A percentile compares a stretch with the other conserved stretches of the same genome.
phyloP scores from a whole-genome alignment of 2,329 filamentous ascomycete genomes.

The Endoconidiophora laricicola region DNA sequence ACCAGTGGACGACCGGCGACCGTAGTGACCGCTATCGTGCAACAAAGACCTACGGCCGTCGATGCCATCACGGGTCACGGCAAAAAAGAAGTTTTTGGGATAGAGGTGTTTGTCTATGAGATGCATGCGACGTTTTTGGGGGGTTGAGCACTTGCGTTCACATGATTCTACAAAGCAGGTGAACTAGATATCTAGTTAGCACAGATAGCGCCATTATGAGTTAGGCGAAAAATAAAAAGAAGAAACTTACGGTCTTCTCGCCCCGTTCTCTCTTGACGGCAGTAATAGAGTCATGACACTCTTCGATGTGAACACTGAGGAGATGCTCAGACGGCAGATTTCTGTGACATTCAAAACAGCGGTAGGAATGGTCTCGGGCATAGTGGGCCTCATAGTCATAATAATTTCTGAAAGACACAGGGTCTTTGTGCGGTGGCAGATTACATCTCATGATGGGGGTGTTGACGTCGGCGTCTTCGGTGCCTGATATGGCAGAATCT shows the following conservation, averaged over 20 bases:
- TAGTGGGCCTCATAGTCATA: conserved; percentile 82
- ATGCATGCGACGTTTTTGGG: conserved; percentile 72
- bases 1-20: conserved; percentile 30
- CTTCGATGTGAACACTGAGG: conserved; percentile 70
- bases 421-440: conserved; percentile 60
- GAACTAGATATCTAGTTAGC: conserved; percentile 35
- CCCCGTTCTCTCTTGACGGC: conserved; percentile 58
- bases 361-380: conserved; percentile 60
- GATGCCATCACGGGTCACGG: conserved; percentile 75
- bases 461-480: conserved; percentile 20
- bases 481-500: conserved; percentile 24
- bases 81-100: conserved; percentile 75
- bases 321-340: conserved; percentile 80
- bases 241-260: conserved; percentile 58
- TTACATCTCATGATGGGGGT: conserved; percentile 55
- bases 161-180: conserved; percentile 83
- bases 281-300: conserved; percentile 73
- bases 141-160: conserved; percentile 66
- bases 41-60: conserved; percentile 71
- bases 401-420: conserved; percentile 55
- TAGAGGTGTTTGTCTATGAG: conserved; percentile 91
- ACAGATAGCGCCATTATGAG: conserved; percentile 3
- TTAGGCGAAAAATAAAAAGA: neutral
- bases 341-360: conserved; percentile 67
- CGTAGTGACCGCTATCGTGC: conserved; percentile 34